Percentiles rank a stretch among this genome's conserved stretches.
Evolutionary conservation across 768 basidiomycete genomes (phyloP).

Genomic region (Saitozyma podzolica): DNA sequence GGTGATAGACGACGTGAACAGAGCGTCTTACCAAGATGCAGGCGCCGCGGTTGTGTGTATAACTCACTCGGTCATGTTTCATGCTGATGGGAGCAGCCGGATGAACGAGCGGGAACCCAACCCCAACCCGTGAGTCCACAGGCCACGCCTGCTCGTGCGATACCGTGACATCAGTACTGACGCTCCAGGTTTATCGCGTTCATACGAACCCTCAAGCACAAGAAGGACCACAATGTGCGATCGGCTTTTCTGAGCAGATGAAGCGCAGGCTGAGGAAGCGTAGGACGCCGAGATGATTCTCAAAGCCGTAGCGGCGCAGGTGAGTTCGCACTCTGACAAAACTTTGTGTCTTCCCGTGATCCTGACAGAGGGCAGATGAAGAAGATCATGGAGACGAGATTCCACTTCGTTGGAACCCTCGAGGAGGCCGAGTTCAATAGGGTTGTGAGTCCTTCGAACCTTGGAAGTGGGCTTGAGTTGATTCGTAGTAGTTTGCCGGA

Average conservation of each 20-base stretch:
- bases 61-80: not conserved
- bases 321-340: not conserved
- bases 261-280: not conserved
- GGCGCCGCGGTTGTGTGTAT: conserved; percentile 41
- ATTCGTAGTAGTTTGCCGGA: conserved; percentile 41
- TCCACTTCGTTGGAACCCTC: conserved; percentile 44
- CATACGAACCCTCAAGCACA: conserved; percentile 31
- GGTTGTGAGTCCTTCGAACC: conserved; percentile 24
- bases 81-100: conserved; percentile 22
- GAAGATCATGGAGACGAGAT: conserved; percentile 47
- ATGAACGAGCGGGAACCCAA: conserved; percentile 46
- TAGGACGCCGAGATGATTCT: conserved; percentile 44
- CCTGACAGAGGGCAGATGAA: conserved; percentile 34
- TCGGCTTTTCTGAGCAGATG: not conserved
- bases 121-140: conserved; percentile 35
- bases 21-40: conserved; percentile 26
- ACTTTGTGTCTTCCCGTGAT: not conserved
- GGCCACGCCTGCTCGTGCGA: not conserved
- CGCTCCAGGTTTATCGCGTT: conserved; percentile 36
- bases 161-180: conserved; percentile 1
- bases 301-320: conserved; percentile 43
- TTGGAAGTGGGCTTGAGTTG: not conserved
- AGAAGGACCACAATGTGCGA: conserved; percentile 33
- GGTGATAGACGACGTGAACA: too few relatives aligned
- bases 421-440: conserved; percentile 49